Conservation (phyloP, 495 filamentous ascomycete species). For the Tetracladium setigerum region DNA sequence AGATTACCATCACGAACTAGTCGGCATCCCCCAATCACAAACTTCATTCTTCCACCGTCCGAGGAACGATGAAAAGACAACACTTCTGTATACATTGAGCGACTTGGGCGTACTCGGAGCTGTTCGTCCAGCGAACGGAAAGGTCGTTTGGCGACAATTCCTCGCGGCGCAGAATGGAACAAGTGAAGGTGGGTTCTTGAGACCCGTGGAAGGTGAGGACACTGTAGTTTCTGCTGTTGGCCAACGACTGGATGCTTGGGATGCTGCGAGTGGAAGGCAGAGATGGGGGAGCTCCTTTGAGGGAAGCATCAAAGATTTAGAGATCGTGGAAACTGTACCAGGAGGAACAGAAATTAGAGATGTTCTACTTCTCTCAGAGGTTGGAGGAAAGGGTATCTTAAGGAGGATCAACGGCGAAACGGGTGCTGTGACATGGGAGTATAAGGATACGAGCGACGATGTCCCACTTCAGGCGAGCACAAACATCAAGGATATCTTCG, state of each 20-base stretch:
- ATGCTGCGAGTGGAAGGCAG: conserved; percentile 69
- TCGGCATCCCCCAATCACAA: conserved; percentile 71
- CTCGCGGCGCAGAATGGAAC: conserved; percentile 29
- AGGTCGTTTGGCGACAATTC: conserved; percentile 78
- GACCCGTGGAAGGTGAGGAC: conserved; percentile 65
- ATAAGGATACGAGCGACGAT: conserved; percentile 58
- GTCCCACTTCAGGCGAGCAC: conserved; percentile 72
- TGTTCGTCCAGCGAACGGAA: conserved; percentile 79
- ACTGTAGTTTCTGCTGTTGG: conserved; percentile 66
- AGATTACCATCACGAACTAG: conserved; percentile 87
- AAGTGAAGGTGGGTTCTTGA: conserved; percentile 46
- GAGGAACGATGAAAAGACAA: conserved; percentile 69
- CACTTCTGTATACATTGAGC: conserved; percentile 84
- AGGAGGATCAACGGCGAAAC: conserved; percentile 62
- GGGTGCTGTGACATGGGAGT: conserved; percentile 75
- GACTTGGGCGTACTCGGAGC: conserved; percentile 76
- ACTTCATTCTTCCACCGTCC: conserved; percentile 95
- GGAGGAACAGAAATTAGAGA: conserved; percentile 48
- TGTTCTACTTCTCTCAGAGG: conserved; percentile 60
- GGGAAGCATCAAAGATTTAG: conserved; percentile 64
- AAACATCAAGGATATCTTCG: conserved; percentile 64
- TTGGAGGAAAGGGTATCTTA: conserved; percentile 48
- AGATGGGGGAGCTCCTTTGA: conserved; percentile 59
- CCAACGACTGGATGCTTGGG: conserved; percentile 65
- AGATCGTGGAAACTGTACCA: conserved; percentile 65